Percentiles rank a stretch among this genome's conserved stretches.
Conservation (phyloP, 768 basidiomycete species). For the Termitomyces sp. region DNA sequence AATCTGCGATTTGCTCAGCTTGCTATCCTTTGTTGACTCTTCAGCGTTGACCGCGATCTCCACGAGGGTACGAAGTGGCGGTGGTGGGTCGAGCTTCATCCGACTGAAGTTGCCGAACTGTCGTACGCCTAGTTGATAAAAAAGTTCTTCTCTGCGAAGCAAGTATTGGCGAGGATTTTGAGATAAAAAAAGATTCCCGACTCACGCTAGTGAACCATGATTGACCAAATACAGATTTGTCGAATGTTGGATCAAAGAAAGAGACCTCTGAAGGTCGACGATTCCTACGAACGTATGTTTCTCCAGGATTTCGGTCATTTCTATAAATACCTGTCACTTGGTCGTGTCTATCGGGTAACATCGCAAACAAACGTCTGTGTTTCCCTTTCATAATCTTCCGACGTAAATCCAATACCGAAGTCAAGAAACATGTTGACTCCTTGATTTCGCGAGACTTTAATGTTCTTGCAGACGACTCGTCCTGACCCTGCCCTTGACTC, state of each 20-base stretch:
- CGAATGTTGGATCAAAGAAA: constrained; percentile 81
- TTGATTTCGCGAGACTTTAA: constrained; percentile 48
- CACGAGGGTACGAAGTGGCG: constrained; percentile 63
- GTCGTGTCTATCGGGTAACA: background rate
- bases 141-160: constrained; percentile 73
- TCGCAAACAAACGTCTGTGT: constrained; percentile 55
- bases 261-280: constrained; percentile 65
- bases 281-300: constrained; percentile 92
- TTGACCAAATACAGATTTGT: constrained; percentile 90
- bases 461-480: constrained; percentile 13
- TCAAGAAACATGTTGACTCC: constrained; percentile 72
- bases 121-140: constrained; percentile 88
- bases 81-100: constrained; percentile 79
- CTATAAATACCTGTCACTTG: constrained; percentile 32
- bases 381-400: constrained; percentile 49
- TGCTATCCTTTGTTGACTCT: constrained; percentile 47
- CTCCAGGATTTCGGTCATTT: constrained; percentile 74
- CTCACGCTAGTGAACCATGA: constrained; percentile 78
- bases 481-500: constrained; percentile 12
- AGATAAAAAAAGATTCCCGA: constrained; percentile 10
- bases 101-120: constrained; percentile 84
- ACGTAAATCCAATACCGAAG: constrained; percentile 68
- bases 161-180: background rate
- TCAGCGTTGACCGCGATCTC: constrained; percentile 75
- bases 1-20: constrained; percentile 54